Evolutionary conservation across 179 eudicot species (phyloP).

Genomic region (Pouteria campechiana): DNA sequence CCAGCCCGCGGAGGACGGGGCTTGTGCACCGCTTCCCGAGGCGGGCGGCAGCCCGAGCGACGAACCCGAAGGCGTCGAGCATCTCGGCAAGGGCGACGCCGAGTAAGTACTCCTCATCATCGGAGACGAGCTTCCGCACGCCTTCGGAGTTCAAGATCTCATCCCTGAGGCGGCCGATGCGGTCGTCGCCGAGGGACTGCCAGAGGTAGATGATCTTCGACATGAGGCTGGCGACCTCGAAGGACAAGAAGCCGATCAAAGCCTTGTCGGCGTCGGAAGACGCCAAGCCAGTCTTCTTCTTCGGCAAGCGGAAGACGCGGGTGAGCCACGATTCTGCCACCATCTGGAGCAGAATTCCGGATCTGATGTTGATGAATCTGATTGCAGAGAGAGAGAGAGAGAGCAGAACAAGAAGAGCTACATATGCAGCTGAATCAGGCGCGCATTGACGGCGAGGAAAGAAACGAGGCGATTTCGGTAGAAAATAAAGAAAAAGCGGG

Average conservation of each 20-base stretch:
- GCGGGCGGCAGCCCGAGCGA: conserved; percentile 37
- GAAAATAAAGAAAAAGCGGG: no score
- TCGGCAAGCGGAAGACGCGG: conserved; percentile 25
- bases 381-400: no score
- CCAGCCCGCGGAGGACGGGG: conserved; percentile 34
- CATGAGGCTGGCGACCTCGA: conserved; percentile 58
- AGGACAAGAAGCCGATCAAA: conserved; percentile 38
- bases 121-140: conserved; percentile 43
- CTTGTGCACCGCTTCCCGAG: conserved; percentile 41
- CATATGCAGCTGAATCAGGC: no score
- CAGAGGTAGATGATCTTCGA: conserved; percentile 40
- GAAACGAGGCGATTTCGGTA: no score
- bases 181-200: conserved; percentile 43
- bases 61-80: conserved; percentile 27
- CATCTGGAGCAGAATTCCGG: no score
- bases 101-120: conserved; percentile 38
- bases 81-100: conserved; percentile 36
- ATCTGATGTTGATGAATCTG: no score
- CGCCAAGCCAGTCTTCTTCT: conserved; percentile 18
- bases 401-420: no score
- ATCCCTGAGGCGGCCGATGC: conserved; percentile 32
- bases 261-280: no score
- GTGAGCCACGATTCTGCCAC: conserved; percentile 50
- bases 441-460: no score
- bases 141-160: conserved; percentile 40